Conservation (phyloP, 352 stramenopile species). For the Phytophthora foliorum region DNA sequence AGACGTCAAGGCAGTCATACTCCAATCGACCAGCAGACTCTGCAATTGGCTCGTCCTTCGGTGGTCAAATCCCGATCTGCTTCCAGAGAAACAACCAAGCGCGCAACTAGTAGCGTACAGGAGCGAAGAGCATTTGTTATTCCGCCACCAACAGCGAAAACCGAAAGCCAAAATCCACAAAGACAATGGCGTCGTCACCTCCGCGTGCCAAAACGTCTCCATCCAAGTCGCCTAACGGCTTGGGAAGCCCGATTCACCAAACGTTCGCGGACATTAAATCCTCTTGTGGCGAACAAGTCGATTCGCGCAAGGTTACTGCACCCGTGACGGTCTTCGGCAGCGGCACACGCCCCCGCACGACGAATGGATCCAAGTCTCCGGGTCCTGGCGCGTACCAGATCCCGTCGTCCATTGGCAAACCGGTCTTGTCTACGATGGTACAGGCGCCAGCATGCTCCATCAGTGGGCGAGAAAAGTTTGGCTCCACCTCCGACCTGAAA, state of each 20-base stretch:
- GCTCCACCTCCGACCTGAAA: conserved; percentile 68
- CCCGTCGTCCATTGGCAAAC: conserved; percentile 75
- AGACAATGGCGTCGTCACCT: conserved; percentile 45
- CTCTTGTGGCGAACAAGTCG: conserved; percentile 72
- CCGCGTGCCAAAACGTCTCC: conserved; percentile 42
- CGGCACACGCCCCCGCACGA: conserved; percentile 61
- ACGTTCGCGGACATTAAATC: conserved; percentile 77
- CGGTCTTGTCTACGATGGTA: conserved; percentile 71
- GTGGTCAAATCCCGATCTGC: conserved; percentile 27
- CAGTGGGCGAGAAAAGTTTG: conserved; percentile 83
- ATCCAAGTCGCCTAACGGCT: conserved; percentile 43
- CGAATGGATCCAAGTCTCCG: conserved; percentile 63
- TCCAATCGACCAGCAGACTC: conserved; percentile 2
- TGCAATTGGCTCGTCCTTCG: conserved; percentile 11
- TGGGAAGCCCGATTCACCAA: conserved; percentile 33
- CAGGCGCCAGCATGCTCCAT: conserved; percentile 71
- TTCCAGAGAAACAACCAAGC: conserved; percentile 19
- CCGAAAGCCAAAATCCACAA: not conserved
- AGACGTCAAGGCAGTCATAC: conserved; percentile 14
- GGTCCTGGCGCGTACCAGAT: conserved; percentile 76
- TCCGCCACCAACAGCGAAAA: not conserved
- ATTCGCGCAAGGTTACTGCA: conserved; percentile 79
- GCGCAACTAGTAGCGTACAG: not conserved
- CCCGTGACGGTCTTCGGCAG: conserved; percentile 74
- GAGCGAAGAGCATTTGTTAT: not conserved